Conservation (phyloP, 1,284 basidiomycete species). For the Waitea zeae region DNA sequence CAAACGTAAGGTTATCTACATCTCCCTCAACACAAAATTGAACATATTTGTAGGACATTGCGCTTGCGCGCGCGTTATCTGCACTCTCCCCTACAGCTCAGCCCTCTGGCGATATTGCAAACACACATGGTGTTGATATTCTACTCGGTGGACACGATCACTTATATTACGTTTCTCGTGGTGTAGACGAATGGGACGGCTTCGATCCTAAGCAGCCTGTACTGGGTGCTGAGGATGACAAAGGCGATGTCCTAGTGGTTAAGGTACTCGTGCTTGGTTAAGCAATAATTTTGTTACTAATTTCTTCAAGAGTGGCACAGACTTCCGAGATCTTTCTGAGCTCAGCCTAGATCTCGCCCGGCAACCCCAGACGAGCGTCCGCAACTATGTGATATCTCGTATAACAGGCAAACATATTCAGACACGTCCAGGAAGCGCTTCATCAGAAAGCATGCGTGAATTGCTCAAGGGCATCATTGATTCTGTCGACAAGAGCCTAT, state of each 20-base stretch:
- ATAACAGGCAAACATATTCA: slow-evolving; percentile 56
- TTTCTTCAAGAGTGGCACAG: slow-evolving; percentile 76
- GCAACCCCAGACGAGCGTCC: slow-evolving; percentile 42
- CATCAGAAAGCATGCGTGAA: slow-evolving; percentile 36
- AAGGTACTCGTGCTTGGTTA: too few species aligned
- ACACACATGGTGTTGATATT: slow-evolving; percentile 67
- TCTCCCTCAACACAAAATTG: slow-evolving; percentile 14
- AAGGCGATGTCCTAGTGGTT: slow-evolving; percentile 54
- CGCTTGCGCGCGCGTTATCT: slow-evolving; percentile 41
- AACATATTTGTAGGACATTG: slow-evolving; percentile 34
- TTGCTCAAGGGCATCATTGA: slow-evolving; percentile 54
- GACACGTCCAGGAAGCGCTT: slow-evolving; percentile 41
- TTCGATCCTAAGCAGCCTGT: slow-evolving; percentile 37
- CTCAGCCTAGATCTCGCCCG: slow-evolving; percentile 46
- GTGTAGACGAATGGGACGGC: slow-evolving; percentile 56
- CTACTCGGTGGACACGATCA: slow-evolving; percentile 88
- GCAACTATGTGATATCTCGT: slow-evolving; percentile 46
- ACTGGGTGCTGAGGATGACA: slow-evolving; percentile 61
- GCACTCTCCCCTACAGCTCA: slow-evolving; percentile 43
- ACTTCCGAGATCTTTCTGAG: slow-evolving; percentile 79
- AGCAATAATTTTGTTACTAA: too few species aligned
- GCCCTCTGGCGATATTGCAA: slow-evolving; percentile 13
- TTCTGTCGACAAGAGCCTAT: slow-evolving; percentile 53
- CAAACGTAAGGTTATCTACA: background rate
- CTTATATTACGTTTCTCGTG: slow-evolving; percentile 69